These are phyloP conservation scores for Gossypium herbaceum DNA, from an alignment of 345 rosid species.

Conservation along the genomic window DNA sequence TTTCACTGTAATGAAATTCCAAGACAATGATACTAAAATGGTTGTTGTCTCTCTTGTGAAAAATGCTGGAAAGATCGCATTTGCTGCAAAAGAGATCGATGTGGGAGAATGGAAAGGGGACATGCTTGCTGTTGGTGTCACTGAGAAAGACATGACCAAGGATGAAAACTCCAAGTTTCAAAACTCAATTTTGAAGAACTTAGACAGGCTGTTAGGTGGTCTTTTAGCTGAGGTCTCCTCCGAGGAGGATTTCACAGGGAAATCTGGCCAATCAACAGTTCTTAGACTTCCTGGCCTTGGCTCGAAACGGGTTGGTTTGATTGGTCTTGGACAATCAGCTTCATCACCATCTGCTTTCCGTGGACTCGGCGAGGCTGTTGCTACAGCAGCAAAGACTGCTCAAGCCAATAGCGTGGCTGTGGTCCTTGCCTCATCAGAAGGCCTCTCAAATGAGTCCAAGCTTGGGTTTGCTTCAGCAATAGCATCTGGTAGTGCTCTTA, in stretches of 20 bases:
- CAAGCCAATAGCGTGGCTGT: conserved; percentile 58
- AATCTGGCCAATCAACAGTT: conserved; percentile 69
- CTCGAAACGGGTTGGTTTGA: conserved; percentile 77
- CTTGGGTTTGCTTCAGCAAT: conserved; percentile 65
- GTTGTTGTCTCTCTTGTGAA: conserved; percentile 19
- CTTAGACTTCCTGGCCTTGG: conserved; percentile 74
- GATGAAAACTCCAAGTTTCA: conserved; percentile 55
- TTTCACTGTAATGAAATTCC: background rate
- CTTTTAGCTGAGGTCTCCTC: conserved; percentile 63
- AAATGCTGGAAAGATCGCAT: conserved; percentile 46
- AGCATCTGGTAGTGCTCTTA: conserved; percentile 54
- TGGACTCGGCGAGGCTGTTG: conserved; percentile 68
- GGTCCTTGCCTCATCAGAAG: conserved; percentile 60
- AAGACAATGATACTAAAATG: conserved; percentile 2
- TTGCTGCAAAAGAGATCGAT: conserved; percentile 74
- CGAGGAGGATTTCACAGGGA: conserved; percentile 88
- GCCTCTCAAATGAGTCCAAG: conserved; percentile 53
- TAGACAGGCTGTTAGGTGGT: conserved; percentile 66
- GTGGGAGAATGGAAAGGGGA: conserved; percentile 89
- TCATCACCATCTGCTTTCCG: conserved; percentile 43
- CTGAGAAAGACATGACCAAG: conserved; percentile 75
- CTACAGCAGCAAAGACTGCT: conserved; percentile 63
- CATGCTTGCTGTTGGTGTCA: conserved; percentile 75
- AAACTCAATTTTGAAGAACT: conserved; percentile 65
- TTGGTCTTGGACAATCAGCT: conserved; percentile 74